Evolutionary conservation across 2,329 filamentous ascomycete genomes (phyloP), one percentile per base, ranked within the genome.

Genomic region (Sclerotiophoma versabilis): DNA sequence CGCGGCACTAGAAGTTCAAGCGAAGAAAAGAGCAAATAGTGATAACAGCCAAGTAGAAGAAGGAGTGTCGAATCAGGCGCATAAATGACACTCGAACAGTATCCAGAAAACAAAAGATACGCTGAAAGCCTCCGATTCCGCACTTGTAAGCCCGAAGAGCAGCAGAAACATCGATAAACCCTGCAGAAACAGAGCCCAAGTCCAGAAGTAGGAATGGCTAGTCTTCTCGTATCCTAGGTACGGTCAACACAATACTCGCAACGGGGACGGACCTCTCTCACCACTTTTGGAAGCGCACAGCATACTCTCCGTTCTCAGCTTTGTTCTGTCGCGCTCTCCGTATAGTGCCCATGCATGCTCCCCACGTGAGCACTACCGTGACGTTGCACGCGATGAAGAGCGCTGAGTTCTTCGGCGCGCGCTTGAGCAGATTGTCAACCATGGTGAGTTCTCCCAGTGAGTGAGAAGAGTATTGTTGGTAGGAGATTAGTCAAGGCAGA

Each of bases 361-460:
- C 51, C 51, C 51, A 54, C 14, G 51, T 10, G 20, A 54, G 39
- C 29, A 46, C 41, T 11, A 54, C 51, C 9, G 39, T 26, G 23
- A 54, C 39, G 41, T 54, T 54, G 39, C 33, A 41, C 4, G 32
- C 45, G n/a, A 54, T 45, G 34, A 54, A 49, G 3, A 49, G 45
- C 39, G 51, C 51, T 0, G 51, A 29, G 29, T 54, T 49, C 22
- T 49, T 49, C 5, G 51, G 51, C n/a, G 27, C 45, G 45, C 45
- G 51, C 27, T 54, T 49, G 34, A 54, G 45, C 6, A 49, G 39
- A 3, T 19, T 29, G 23, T 54, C 51, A 8, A 54, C 51, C 51
- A 54, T 54, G 14, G 5, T 17, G 17, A n/a, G 29, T 5, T 12
- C 9, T 36, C 5, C 6, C 8, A 23, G 15, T 47, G 12, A 29